phyloP scores from a whole-genome alignment of 352 stramenopile species.

The Pythium chondricola region DNA sequence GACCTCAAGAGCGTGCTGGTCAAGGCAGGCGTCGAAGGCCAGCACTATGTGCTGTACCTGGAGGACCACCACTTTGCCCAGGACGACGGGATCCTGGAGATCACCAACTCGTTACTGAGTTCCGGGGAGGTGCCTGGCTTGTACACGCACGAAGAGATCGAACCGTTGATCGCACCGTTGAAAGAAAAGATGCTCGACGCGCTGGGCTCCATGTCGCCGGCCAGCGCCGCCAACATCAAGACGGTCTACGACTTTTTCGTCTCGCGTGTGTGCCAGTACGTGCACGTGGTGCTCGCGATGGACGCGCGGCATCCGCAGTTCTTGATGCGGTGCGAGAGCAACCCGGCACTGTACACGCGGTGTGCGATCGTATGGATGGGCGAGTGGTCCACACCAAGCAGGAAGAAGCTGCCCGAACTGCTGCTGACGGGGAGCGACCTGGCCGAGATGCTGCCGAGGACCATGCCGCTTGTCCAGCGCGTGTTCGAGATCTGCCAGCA shows the following conservation, averaged over 20 bases:
- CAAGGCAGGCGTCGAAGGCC: constrained; percentile 74
- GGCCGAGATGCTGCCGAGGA: constrained; percentile 48
- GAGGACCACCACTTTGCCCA: constrained; percentile 92
- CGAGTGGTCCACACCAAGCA: constrained; percentile 74
- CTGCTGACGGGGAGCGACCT: constrained; percentile 56
- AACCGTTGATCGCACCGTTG: constrained; percentile 83
- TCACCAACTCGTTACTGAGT: constrained; percentile 89
- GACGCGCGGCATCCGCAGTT: constrained; percentile 69
- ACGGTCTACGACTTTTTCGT: constrained; percentile 94
- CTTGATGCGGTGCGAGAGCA: constrained; percentile 87
- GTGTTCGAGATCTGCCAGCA: constrained; percentile 61
- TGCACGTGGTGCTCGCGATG: constrained; percentile 87
- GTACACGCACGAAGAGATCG: constrained; percentile 92
- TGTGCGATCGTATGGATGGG: constrained; percentile 93
- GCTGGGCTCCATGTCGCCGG: constrained; percentile 29
- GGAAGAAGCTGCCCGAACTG: constrained; percentile 75
- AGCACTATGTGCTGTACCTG: constrained; percentile 87
- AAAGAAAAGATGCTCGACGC: constrained; percentile 88
- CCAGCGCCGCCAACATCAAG: constrained; percentile 44
- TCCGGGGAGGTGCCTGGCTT: constrained; percentile 90
- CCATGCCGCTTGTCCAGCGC: constrained; percentile 42
- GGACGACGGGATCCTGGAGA: constrained; percentile 84
- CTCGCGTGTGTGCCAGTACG: constrained; percentile 76
- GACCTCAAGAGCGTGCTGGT: constrained; percentile 89
- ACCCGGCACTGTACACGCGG: constrained; percentile 90